phyloP scores from a whole-genome alignment of 257 asterid genomes.

The Przewalskia tangutica region DNA sequence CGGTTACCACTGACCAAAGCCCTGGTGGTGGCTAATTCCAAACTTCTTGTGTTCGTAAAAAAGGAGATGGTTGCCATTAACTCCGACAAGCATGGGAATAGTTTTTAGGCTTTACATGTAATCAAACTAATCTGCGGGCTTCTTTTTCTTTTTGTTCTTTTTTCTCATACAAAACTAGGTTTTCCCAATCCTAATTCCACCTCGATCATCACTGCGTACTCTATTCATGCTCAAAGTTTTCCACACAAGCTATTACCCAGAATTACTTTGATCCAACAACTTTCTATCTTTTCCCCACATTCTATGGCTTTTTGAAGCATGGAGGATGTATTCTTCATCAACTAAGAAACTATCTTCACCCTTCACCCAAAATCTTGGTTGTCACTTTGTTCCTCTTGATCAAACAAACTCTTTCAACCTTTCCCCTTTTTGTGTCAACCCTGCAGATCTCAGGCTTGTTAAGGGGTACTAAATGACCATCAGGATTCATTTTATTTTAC shows the following conservation, averaged over 20 bases:
- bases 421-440: not conserved
- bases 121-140: not conserved
- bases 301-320: not conserved
- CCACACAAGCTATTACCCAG: not conserved
- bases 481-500: not conserved
- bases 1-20: not conserved
- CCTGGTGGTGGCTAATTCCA: not conserved
- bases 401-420: not conserved
- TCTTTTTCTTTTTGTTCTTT: not conserved
- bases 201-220: not conserved
- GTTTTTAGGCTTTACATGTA: not conserved
- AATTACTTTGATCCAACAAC: not conserved
- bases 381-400: not conserved
- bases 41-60: not conserved
- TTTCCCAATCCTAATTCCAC: not conserved
- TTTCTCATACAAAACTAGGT: not conserved
- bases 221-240: not conserved
- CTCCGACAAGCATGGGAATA: not conserved
- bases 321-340: not conserved
- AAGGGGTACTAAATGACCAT: not conserved
- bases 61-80: not conserved
- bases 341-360: not conserved
- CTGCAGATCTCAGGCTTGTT: not conserved
- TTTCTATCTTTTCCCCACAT: not conserved
- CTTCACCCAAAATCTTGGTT: not conserved